Percentiles rank a stretch among this genome's conserved stretches.
Evolutionary conservation across 345 rosid species (phyloP).

Genomic region (Acer negundo): DNA sequence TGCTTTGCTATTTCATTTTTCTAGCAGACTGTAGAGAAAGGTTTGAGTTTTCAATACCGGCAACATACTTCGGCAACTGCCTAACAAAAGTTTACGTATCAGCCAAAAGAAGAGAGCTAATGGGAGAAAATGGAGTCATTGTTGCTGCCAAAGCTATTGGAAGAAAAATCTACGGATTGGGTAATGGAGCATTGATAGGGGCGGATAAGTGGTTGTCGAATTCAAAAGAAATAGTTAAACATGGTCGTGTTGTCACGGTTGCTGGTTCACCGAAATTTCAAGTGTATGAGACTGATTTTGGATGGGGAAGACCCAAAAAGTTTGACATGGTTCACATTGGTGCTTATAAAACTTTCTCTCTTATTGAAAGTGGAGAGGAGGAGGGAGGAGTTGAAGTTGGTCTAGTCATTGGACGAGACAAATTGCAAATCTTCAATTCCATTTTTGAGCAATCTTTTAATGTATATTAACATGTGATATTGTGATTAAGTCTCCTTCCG

Average conservation of each 20-base stretch:
- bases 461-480: not conserved
- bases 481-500: no score
- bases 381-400: conserved; percentile 34
- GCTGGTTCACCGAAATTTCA: conserved; percentile 41
- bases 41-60: conserved; percentile 25
- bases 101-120: conserved; percentile 31
- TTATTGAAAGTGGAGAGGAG: conserved; percentile 21
- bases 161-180: conserved; percentile 22
- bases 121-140: conserved; percentile 29
- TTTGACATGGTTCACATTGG: conserved; percentile 22
- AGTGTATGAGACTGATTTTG: conserved; percentile 24
- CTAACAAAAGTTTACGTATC: conserved; percentile 25
- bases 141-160: conserved; percentile 34
- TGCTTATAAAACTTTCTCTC: conserved; percentile 10
- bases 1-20: conserved; percentile 12
- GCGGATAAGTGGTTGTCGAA: conserved; percentile 22
- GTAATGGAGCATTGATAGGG: conserved; percentile 23
- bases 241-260: conserved; percentile 13
- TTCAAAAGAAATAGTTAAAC: conserved; percentile 16
- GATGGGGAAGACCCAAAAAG: conserved; percentile 36
- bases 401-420: conserved; percentile 20
- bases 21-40: conserved; percentile 35
- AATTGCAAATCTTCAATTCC: conserved; percentile 14
- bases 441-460: conserved; percentile 3
- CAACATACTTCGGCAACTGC: conserved; percentile 48